Evolutionary conservation across 2,329 filamentous ascomycete species (phyloP).

Genomic region (Tolypocladium capitatum): DNA sequence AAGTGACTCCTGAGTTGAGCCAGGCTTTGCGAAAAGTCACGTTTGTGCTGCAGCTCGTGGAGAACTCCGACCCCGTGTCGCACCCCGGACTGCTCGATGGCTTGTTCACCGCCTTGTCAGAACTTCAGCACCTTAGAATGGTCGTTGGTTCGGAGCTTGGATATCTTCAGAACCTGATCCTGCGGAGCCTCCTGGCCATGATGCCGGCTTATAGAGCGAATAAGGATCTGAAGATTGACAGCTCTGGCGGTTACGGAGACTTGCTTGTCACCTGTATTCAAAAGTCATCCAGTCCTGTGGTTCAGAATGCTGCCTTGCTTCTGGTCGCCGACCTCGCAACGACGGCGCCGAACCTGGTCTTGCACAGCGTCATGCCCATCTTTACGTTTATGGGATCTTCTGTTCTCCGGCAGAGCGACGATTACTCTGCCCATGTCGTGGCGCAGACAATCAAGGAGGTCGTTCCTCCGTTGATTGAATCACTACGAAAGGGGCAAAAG

Average conservation of each 20-base stretch:
- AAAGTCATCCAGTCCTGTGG: conserved; percentile 79
- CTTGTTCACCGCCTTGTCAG: conserved; percentile 73
- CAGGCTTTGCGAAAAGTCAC: conserved; percentile 64
- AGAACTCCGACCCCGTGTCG: conserved; percentile 60
- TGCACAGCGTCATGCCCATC: conserved; percentile 97
- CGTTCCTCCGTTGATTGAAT: conserved; percentile 79
- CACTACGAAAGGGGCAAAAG: conserved; percentile 68
- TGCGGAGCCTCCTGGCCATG: conserved; percentile 72
- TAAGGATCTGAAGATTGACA: conserved; percentile 54
- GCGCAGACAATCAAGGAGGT: conserved; percentile 91
- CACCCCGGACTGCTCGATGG: conserved; percentile 66
- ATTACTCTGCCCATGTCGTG: conserved; percentile 93
- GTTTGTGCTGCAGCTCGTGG: conserved; percentile 77
- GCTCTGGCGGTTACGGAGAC: conserved; percentile 72
- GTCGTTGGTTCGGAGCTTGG: conserved; percentile 76
- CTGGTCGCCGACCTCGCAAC: conserved; percentile 78
- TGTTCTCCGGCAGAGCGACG: conserved; percentile 81
- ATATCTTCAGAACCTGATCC: conserved; percentile 75
- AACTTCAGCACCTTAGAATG: conserved; percentile 72
- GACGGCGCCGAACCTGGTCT: conserved; percentile 76
- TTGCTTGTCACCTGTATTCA: conserved; percentile 89
- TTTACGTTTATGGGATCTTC: conserved; percentile 97
- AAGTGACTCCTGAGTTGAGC: conserved; percentile 52
- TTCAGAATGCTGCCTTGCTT: conserved; percentile 83
- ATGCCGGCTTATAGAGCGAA: conserved; percentile 60